These are phyloP conservation scores for Phialophora verrucosa DNA, from an alignment of 2,329 filamentous ascomycete species.

Conservation along the genomic window DNA sequence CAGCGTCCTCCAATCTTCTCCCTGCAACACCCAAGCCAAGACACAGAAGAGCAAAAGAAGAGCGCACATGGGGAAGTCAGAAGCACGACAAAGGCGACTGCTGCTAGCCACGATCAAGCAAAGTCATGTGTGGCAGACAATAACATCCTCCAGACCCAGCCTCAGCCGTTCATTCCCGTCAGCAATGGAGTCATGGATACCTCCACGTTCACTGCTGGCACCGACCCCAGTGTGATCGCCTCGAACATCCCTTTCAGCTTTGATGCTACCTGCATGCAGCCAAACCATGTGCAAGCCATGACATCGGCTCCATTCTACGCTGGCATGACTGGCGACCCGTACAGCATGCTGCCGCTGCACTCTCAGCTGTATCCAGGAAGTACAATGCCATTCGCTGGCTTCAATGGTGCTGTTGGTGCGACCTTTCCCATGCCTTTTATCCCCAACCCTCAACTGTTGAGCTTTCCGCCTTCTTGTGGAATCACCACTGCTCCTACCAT, in stretches of 20 bases:
- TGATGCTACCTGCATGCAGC: conserved; percentile 13
- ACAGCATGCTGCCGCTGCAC: conserved; percentile 9
- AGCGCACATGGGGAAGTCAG: conserved; percentile 29
- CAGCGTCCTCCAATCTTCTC: conserved; percentile 48
- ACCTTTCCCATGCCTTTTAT: conserved; percentile 18
- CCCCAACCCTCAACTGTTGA: conserved; percentile 13
- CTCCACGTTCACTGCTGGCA: conserved; percentile 8
- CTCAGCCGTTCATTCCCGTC: conserved; percentile 13
- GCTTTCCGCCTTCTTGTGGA: conserved; percentile 14
- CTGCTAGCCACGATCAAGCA: conserved; percentile 4
- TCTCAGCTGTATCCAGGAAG: conserved; percentile 22
- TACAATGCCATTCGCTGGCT: conserved; percentile 21
- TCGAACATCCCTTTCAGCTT: conserved; percentile 15
- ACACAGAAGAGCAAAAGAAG: conserved; percentile 30
- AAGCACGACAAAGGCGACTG: conserved; percentile 7
- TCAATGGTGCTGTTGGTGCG: conserved; percentile 18
- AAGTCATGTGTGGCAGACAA: conserved; percentile 8
- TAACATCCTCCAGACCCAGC: conserved; percentile 14
- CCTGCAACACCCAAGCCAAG: conserved; percentile 29
- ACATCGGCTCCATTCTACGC: conserved; percentile 14
- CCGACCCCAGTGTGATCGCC: conserved; percentile 18
- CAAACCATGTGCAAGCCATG: conserved; percentile 24
- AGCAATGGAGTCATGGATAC: conserved; percentile 11
- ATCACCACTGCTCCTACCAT: conserved; percentile 13
- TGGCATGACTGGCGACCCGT: conserved; percentile 24